Percentiles rank a stretch among this genome's conserved stretches.
These are phyloP conservation scores for Cladophialophora psammophila DNA, from an alignment of 2,329 filamentous ascomycete genomes.

Conservation along the genomic window DNA sequence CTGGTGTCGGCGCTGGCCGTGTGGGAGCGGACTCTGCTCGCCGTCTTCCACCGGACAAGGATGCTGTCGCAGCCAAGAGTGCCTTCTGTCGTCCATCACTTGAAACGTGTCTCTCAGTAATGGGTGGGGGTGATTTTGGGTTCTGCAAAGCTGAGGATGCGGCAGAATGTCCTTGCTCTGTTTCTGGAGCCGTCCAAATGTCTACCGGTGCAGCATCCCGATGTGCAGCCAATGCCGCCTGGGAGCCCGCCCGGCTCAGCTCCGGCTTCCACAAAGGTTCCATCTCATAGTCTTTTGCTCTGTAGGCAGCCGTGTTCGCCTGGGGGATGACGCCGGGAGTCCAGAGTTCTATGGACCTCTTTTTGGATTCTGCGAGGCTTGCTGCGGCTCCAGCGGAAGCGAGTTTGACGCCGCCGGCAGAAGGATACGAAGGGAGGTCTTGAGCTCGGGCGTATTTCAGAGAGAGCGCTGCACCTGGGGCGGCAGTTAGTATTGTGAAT, in stretches of 20 bases:
- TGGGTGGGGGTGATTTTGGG: conserved; percentile 56
- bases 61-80: conserved; percentile 76
- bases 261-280: conserved; percentile 69
- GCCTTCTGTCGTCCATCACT: conserved; percentile 68
- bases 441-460: conserved; percentile 75
- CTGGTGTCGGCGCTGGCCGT: conserved; percentile 44
- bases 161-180: conserved; percentile 68
- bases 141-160: conserved; percentile 70
- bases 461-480: conserved; percentile 64
- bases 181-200: conserved; percentile 59
- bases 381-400: conserved; percentile 77
- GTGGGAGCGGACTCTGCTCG: conserved; percentile 70
- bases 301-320: conserved; percentile 65
- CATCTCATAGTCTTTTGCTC: conserved; percentile 68
- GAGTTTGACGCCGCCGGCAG: conserved; percentile 61
- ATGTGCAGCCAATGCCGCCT: conserved; percentile 74
- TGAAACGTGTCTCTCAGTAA: conserved; percentile 56
- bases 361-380: conserved; percentile 74
- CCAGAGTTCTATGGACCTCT: conserved; percentile 71
- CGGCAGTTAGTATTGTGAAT: conserved; percentile 30
- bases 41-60: conserved; percentile 68
- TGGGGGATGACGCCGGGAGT: conserved; percentile 68
- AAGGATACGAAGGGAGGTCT: conserved; percentile 77
- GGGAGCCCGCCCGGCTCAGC: conserved; percentile 71
- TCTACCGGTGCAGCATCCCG: conserved; percentile 61